Conservation (phyloP, 345 rosid species). For the Atalantia buxifolia region DNA sequence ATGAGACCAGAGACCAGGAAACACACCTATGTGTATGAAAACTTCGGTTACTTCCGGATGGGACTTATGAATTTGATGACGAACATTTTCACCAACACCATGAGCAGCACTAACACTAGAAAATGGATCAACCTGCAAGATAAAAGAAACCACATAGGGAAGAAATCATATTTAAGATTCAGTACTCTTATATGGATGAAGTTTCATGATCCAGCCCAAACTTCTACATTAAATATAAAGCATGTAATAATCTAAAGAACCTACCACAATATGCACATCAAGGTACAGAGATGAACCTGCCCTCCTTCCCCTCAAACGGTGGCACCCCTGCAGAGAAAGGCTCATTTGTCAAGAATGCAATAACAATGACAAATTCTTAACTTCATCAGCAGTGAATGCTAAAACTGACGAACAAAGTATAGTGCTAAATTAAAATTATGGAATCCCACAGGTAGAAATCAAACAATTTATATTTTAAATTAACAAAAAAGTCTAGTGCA, state of each 20-base stretch:
- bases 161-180: neutral
- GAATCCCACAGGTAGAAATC: neutral
- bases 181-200: neutral
- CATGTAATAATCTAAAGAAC: conserved; percentile 16
- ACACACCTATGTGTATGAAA: conserved; percentile 89
- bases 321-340: conserved; percentile 64
- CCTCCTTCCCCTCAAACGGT: conserved; percentile 92
- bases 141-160: neutral
- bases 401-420: neutral
- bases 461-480: neutral
- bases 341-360: conserved; percentile 1
- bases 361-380: conserved; percentile 1
- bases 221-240: neutral
- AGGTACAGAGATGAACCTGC: conserved; percentile 89
- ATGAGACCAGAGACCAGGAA: neutral
- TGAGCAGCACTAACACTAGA: conserved; percentile 89
- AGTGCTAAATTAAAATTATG: neutral
- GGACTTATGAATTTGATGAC: conserved; percentile 54
- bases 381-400: neutral
- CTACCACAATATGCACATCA: conserved; percentile 92
- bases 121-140: conserved; percentile 80
- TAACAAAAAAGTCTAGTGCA: neutral
- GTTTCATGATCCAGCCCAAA: neutral
- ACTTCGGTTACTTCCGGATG: conserved; percentile 84
- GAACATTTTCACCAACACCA: conserved; percentile 80